Percentiles rank a stretch among this genome's conserved stretches.
These are phyloP conservation scores for Sistotremastrum niveocremeum DNA, from an alignment of 768 basidiomycete genomes.

Conservation along the genomic window DNA sequence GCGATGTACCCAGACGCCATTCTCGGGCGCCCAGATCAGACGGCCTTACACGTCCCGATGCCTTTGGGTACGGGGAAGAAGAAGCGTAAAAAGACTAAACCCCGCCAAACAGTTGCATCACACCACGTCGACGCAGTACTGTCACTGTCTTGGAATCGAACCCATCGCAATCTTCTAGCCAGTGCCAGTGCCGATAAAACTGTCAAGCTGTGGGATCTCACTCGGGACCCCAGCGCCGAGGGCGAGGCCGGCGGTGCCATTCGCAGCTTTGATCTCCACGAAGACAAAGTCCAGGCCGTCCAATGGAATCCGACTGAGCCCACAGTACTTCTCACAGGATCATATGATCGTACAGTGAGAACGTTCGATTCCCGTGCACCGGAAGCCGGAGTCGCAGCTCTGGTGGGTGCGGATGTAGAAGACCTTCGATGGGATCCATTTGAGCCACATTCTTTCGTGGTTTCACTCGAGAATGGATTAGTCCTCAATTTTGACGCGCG, in stretches of 20 bases:
- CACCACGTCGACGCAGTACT: constrained; percentile 93
- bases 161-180: constrained; percentile 81
- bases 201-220: constrained; percentile 95
- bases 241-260: constrained; percentile 50
- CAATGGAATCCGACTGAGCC: constrained; percentile 90
- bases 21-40: constrained; percentile 79
- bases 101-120: constrained; percentile 41
- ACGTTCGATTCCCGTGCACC: constrained; percentile 87
- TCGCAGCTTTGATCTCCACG: constrained; percentile 73
- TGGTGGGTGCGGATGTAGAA: constrained; percentile 87
- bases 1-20: constrained; percentile 88
- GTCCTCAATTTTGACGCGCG: constrained; percentile 89
- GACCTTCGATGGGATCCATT: constrained; percentile 93
- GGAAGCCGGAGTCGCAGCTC: constrained; percentile 67
- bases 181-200: constrained; percentile 90
- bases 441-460: constrained; percentile 58
- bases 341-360: constrained; percentile 90
- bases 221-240: constrained; percentile 42
- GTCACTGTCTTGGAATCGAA: constrained; percentile 84
- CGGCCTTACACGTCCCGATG: constrained; percentile 61
- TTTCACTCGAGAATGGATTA: constrained; percentile 88
- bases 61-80: constrained; percentile 92
- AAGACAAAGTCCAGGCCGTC: constrained; percentile 92
- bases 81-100: constrained; percentile 79
- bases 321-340: constrained; percentile 81